Percentiles rank a stretch among this genome's conserved stretches.
phyloP scores from a whole-genome alignment of 2,329 filamentous ascomycete species.

The Thermomyces lanuginosus region DNA sequence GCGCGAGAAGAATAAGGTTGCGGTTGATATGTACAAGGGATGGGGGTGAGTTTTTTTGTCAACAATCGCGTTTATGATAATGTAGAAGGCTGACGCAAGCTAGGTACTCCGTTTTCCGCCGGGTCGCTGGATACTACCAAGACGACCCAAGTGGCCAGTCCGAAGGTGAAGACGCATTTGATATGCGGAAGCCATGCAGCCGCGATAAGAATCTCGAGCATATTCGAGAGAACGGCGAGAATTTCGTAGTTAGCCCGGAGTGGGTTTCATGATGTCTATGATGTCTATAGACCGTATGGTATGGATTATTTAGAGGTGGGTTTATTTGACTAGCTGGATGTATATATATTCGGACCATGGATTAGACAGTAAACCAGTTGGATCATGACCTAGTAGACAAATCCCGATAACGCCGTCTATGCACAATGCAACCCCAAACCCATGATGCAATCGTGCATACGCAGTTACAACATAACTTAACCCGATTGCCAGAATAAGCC shows the following conservation, averaged over 20 bases:
- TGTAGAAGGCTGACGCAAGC: not conserved
- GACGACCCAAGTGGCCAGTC: slow-evolving; percentile 54
- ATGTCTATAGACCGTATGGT: too few relatives aligned
- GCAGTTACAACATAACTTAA: too few relatives aligned
- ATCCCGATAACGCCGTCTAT: too few relatives aligned
- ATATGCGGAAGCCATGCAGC: slow-evolving; percentile 87
- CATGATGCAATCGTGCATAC: too few relatives aligned
- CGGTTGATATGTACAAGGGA: slow-evolving; percentile 73
- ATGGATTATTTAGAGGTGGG: too few relatives aligned
- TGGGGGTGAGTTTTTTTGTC: slow-evolving; percentile 47
- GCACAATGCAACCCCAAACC: too few relatives aligned
- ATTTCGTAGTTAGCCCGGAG: slow-evolving; percentile 58
- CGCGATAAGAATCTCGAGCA: slow-evolving; percentile 62
- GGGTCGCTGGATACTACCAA: slow-evolving; percentile 83
- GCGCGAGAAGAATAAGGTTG: slow-evolving; percentile 68
- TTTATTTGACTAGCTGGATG: too few relatives aligned
- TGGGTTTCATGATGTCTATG: slow-evolving; percentile 56
- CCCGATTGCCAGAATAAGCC: not conserved
- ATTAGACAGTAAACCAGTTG: too few relatives aligned
- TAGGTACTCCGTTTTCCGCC: slow-evolving; percentile 65
- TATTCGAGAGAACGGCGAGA: slow-evolving; percentile 64
- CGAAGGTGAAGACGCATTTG: slow-evolving; percentile 68
- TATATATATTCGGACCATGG: too few relatives aligned
- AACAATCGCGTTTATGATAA: not conserved
- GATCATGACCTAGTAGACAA: too few relatives aligned